phyloP scores from a whole-genome alignment of 2,329 filamentous ascomycete genomes.

The Exophiala mesophila region DNA sequence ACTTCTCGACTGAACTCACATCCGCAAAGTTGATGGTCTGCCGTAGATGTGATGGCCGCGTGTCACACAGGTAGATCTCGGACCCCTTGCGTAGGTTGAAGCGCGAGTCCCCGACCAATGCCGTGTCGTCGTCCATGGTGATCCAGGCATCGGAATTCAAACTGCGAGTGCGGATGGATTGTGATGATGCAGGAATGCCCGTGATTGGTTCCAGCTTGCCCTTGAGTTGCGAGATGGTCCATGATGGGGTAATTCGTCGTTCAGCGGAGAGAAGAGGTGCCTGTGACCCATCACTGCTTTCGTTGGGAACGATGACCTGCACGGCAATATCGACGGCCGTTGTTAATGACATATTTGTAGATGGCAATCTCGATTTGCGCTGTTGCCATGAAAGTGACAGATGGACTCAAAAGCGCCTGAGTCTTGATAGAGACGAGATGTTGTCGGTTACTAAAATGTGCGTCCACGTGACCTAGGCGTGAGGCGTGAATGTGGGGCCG shows the following conservation, averaged over 20 bases:
- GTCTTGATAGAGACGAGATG: no score
- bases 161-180: conserved; percentile 66
- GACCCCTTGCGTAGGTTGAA: conserved; percentile 37
- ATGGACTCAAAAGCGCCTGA: no score
- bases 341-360: conserved; percentile 24
- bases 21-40: conserved; percentile 73
- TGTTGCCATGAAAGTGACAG: no score
- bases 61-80: conserved; percentile 39
- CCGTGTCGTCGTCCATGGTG: conserved; percentile 8
- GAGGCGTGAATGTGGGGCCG: no score
- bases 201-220: conserved; percentile 87
- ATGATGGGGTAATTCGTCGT: conserved; percentile 85
- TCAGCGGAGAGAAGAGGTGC: conserved; percentile 60
- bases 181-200: conserved; percentile 75
- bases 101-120: conserved; percentile 14
- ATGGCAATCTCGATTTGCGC: neutral
- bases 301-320: conserved; percentile 25
- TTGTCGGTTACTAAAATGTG: no score
- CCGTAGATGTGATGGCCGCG: conserved; percentile 58
- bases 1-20: conserved; percentile 78
- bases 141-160: conserved; percentile 17
- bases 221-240: conserved; percentile 81
- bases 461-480: no score
- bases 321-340: conserved; percentile 27
- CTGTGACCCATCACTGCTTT: conserved; percentile 19